These are phyloP conservation scores for Psilocybe sp. DNA, from an alignment of 768 basidiomycete genomes.

Conservation along the genomic window DNA sequence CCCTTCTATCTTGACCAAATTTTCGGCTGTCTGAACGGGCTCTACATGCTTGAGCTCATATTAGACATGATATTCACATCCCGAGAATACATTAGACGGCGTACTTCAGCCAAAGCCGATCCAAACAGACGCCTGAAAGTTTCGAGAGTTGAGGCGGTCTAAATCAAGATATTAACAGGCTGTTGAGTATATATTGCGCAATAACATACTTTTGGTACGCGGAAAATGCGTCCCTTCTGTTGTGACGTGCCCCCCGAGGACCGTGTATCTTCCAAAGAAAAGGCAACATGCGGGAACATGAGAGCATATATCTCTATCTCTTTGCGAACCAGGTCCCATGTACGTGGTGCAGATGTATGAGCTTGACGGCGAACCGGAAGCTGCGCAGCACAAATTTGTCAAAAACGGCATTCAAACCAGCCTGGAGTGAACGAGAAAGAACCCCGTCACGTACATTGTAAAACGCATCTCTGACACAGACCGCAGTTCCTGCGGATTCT, in stretches of 20 bases:
- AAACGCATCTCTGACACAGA: conserved; percentile 86
- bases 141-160: conserved; percentile 65
- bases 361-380: conserved; percentile 78
- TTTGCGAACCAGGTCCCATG: conserved; percentile 64
- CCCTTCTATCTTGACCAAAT: conserved; percentile 60
- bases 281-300: conserved; percentile 66
- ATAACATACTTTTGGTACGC: conserved; percentile 62
- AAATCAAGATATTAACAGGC: conserved; percentile 3
- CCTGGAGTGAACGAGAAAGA: background rate
- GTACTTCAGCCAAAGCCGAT: conserved; percentile 64
- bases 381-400: conserved; percentile 31
- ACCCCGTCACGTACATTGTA: conserved; percentile 60
- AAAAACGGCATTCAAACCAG: too few relatives aligned
- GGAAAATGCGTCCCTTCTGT: conserved; percentile 45
- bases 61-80: background rate
- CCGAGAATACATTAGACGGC: conserved; percentile 14
- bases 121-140: conserved; percentile 78
- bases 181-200: background rate
- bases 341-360: conserved; percentile 56
- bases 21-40: conserved; percentile 49
- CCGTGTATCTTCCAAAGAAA: conserved; percentile 60
- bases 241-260: conserved; percentile 31
- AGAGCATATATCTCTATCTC: conserved; percentile 75
- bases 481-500: conserved; percentile 73
- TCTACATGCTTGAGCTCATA: conserved; percentile 57